phyloP scores from a whole-genome alignment of 768 basidiomycete species.

The Psilocybe tampanensis region DNA sequence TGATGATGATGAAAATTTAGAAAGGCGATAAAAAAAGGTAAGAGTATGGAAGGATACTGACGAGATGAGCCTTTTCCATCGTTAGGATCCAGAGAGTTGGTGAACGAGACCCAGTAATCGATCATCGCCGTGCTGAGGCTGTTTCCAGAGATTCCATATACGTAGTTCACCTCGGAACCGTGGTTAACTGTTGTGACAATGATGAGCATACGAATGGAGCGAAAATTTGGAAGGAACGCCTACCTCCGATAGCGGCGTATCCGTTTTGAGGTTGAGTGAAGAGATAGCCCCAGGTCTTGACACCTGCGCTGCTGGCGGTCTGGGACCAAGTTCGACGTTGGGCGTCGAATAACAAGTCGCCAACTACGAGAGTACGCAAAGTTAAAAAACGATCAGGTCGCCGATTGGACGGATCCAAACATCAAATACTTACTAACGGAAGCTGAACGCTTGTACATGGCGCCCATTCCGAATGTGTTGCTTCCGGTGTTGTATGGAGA shows the following conservation, averaged over 20 bases:
- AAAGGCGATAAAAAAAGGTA: too few species aligned
- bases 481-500: constrained; percentile 50
- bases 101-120: constrained; percentile 47
- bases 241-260: constrained; percentile 31
- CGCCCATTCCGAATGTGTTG: constrained; percentile 42
- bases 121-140: constrained; percentile 36
- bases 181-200: constrained; percentile 28
- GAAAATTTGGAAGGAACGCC: neutral
- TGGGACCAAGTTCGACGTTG: constrained; percentile 41
- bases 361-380: constrained; percentile 18
- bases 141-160: constrained; percentile 33
- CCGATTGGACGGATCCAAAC: constrained; percentile 1
- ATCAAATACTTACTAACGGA: constrained; percentile 23
- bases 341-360: constrained; percentile 43
- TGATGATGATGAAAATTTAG: too few species aligned
- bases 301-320: constrained; percentile 37
- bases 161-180: constrained; percentile 34
- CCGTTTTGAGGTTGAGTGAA: constrained; percentile 40
- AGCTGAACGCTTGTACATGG: constrained; percentile 33
- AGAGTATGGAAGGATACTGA: constrained; percentile 14
- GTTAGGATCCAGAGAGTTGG: constrained; percentile 39
- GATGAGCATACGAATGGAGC: too few species aligned
- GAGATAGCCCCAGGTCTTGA: constrained; percentile 43
- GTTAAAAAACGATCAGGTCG: too few species aligned
- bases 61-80: constrained; percentile 34